Evolutionary conservation across 1,284 basidiomycete species (phyloP).

Genomic region (Fomitopsis palustris): DNA sequence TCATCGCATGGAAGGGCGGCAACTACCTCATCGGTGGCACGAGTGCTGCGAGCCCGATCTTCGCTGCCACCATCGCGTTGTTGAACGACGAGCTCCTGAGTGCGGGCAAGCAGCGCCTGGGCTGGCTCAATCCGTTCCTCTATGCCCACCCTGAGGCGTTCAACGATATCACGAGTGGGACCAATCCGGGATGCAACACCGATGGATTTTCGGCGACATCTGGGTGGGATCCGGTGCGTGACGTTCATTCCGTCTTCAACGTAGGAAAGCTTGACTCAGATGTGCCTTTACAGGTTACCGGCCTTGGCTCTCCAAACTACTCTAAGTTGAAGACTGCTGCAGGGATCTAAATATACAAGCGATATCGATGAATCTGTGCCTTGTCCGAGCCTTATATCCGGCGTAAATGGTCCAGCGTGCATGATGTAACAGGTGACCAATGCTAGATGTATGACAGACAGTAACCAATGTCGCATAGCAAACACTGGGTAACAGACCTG

Average conservation of each 20-base stretch:
- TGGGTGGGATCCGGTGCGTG: slow-evolving; percentile 34
- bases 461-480: no score
- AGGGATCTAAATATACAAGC: neutral
- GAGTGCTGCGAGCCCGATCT: slow-evolving; percentile 45
- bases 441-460: no score
- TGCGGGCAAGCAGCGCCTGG: slow-evolving; percentile 39
- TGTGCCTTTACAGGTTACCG: neutral
- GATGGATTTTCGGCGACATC: slow-evolving; percentile 29
- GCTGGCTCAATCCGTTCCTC: slow-evolving; percentile 47
- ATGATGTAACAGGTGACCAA: no score
- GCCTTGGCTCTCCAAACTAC: neutral
- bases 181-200: slow-evolving; percentile 29
- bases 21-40: slow-evolving; percentile 46
- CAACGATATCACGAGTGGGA: slow-evolving; percentile 20
- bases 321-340: neutral
- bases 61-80: slow-evolving; percentile 49
- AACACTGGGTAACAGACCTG: no score
- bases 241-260: no score
- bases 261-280: neutral
- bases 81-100: slow-evolving; percentile 48
- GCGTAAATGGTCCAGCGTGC: neutral
- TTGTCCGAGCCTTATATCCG: neutral
- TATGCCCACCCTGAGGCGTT: slow-evolving; percentile 20
- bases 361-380: neutral
- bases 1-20: slow-evolving; percentile 23